A percentile compares a stretch with the other conserved stretches of the same genome.
phyloP scores from a whole-genome alignment of 1,139 yeast genomes.

The Suhomyces wounanorum region DNA sequence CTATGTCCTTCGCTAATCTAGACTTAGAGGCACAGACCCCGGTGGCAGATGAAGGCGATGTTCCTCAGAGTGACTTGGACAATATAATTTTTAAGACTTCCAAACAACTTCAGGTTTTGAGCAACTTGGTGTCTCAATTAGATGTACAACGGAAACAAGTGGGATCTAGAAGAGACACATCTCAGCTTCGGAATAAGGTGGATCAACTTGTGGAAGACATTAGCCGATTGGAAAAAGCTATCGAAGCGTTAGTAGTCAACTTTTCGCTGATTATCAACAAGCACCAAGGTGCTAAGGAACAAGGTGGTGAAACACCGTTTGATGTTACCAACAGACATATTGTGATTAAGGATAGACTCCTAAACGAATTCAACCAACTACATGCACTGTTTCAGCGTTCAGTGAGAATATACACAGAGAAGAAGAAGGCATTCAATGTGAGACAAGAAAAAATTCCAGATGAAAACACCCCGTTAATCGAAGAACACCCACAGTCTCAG shows the following conservation, averaged over 20 bases:
- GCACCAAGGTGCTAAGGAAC: constrained; percentile 20
- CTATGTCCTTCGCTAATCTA: constrained; percentile 62
- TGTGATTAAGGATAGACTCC: constrained; percentile 42
- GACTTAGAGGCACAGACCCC: constrained; percentile 59
- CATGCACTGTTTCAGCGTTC: constrained; percentile 38
- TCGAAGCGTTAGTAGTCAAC: constrained; percentile 33
- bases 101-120: constrained; percentile 50
- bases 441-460: constrained; percentile 14
- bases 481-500: constrained; percentile 17
- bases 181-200: constrained; percentile 40
- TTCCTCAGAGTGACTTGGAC: constrained; percentile 31
- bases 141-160: constrained; percentile 51
- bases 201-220: constrained; percentile 34
- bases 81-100: constrained; percentile 38
- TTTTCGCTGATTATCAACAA: constrained; percentile 37
- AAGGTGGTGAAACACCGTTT: constrained; percentile 13
- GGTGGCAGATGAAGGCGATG: constrained; percentile 10
- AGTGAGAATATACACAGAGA: constrained; percentile 33
- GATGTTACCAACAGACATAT: constrained; percentile 39
- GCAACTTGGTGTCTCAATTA: constrained; percentile 49
- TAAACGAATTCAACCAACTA: constrained; percentile 39
- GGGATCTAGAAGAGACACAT: constrained; percentile 58
- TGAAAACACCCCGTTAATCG: constrained; percentile 34
- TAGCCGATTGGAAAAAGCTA: constrained; percentile 35
- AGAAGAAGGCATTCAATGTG: constrained; percentile 31